Percentiles rank a stretch among this genome's conserved stretches.
Evolutionary conservation across 2,329 filamentous ascomycete genomes (phyloP).

Genomic region (Colletotrichum coccodes): DNA sequence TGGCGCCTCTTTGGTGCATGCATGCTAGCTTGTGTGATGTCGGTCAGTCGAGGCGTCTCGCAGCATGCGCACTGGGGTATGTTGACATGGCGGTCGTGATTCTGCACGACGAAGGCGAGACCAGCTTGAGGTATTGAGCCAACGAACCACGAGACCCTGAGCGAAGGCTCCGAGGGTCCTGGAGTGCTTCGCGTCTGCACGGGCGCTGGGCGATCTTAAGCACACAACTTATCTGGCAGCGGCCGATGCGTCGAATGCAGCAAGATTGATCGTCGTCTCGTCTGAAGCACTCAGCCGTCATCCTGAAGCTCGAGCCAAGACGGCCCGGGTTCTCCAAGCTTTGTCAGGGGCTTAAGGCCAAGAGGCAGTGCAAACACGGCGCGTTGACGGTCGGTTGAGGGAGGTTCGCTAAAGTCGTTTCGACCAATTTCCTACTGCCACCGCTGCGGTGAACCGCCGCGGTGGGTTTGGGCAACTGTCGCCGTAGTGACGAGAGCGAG

Average conservation of each 20-base stretch:
- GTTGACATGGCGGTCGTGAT: neutral
- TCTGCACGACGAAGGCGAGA: no score
- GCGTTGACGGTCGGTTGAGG: neutral
- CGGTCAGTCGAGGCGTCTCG: no score
- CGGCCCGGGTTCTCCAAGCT: neutral
- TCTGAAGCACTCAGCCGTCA: neutral
- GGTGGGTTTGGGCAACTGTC: no score
- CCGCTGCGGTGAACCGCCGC: no score
- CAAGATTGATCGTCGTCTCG: neutral
- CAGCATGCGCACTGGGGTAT: neutral
- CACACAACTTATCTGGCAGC: neutral
- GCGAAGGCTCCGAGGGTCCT: neutral
- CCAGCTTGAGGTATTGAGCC: neutral
- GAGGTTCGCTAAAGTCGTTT: slow-evolving; percentile 4
- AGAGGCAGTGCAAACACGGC: neutral
- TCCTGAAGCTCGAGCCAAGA: slow-evolving; percentile 14
- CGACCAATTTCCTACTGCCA: neutral
- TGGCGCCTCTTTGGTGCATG: no score
- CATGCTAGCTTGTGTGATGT: no score
- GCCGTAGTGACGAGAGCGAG: no score
- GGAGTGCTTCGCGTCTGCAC: neutral
- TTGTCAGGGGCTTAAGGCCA: neutral
- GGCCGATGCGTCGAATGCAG: neutral
- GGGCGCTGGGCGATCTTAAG: neutral
- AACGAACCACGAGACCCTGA: neutral